phyloP scores from a whole-genome alignment of 257 asterid genomes.

The Misopates orontium region DNA sequence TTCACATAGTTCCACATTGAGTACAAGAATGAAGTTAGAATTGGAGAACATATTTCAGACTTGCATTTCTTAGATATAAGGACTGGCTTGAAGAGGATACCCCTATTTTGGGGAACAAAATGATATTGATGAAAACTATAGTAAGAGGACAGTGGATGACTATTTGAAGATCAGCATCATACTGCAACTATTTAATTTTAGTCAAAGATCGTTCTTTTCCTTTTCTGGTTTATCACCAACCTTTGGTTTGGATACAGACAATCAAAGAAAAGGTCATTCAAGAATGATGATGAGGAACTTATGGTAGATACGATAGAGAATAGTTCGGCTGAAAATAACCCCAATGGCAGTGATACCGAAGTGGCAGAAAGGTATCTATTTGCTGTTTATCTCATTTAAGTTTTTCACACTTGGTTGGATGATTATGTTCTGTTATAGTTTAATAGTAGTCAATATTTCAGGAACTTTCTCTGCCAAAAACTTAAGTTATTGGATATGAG shows the following conservation, averaged over 20 bases:
- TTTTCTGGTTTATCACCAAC: conserved; percentile 3
- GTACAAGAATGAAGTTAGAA: no score
- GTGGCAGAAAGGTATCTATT: conserved; percentile 40
- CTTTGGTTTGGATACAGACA: conserved; percentile 38
- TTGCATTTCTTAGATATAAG: no score
- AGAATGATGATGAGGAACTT: conserved; percentile 32
- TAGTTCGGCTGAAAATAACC: conserved; percentile 23
- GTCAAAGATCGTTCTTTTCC: conserved; percentile 3
- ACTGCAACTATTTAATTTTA: background rate
- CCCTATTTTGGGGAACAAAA: no score
- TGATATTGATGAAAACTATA: background rate
- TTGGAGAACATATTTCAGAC: no score
- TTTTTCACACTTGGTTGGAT: background rate
- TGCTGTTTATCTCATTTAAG: conserved; percentile 4
- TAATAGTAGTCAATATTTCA: background rate
- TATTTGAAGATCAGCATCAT: background rate
- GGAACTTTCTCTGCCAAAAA: background rate
- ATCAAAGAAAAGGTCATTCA: conserved; percentile 35
- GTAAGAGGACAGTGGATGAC: background rate
- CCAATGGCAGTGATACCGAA: conserved; percentile 27
- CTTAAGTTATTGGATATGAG: background rate
- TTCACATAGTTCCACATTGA: background rate
- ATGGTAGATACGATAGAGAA: conserved; percentile 27
- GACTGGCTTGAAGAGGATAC: no score
- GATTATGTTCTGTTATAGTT: background rate